phyloP scores from a whole-genome alignment of 2,329 filamentous ascomycete species.

The Sarocladium strictum region DNA sequence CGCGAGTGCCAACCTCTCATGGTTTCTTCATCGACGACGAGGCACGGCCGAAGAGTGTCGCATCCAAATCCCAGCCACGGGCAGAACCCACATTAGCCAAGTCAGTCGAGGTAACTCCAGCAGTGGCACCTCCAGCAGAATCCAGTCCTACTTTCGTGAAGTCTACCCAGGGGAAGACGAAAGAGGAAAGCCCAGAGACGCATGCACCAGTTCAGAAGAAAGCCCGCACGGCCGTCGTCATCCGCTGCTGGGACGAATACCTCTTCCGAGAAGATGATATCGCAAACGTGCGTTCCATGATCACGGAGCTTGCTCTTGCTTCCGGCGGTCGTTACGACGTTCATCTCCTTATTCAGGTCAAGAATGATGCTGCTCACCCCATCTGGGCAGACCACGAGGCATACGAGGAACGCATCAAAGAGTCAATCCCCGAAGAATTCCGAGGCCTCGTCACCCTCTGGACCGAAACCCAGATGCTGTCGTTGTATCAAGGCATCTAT shows the following conservation, averaged over 20 bases:
- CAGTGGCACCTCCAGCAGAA: background rate
- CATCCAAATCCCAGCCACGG: background rate
- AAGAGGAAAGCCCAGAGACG: background rate
- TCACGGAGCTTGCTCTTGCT: conserved; percentile 72
- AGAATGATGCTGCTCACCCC: conserved; percentile 65
- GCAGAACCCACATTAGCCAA: conserved; percentile 13
- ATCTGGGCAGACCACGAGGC: conserved; percentile 70
- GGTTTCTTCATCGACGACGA: conserved; percentile 41
- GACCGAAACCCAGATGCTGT: conserved; percentile 89
- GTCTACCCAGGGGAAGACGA: background rate
- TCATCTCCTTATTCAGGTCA: conserved; percentile 79
- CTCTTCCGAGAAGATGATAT: conserved; percentile 74
- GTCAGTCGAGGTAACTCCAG: conserved; percentile 7
- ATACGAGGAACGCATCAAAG: conserved; percentile 61
- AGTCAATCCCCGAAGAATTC: conserved; percentile 76
- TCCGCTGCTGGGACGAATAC: conserved; percentile 79
- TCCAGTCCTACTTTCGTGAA: background rate
- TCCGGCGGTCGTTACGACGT: conserved; percentile 85
- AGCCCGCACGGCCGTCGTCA: conserved; percentile 63
- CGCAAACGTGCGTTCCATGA: conserved; percentile 75
- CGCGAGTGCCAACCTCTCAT: conserved; percentile 33
- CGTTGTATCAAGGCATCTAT: conserved; percentile 82
- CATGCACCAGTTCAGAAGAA: conserved; percentile 16
- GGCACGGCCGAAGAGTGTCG: background rate
- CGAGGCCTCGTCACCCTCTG: conserved; percentile 83